These are phyloP conservation scores for Blastocystis sp. DNA, from an alignment of 352 stramenopile genomes.

Conservation along the genomic window DNA sequence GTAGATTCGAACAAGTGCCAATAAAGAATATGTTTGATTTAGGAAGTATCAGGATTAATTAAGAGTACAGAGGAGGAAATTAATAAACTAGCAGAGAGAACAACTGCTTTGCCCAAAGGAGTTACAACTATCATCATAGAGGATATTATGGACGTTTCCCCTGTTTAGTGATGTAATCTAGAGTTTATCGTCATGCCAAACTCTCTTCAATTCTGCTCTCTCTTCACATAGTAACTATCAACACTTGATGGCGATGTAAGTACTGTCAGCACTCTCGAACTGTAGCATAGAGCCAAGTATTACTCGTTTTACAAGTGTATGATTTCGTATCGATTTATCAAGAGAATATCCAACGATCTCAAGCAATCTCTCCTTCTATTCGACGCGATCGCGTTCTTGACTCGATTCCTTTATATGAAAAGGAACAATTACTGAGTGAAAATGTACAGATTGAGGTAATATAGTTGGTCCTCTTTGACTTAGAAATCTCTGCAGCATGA, in stretches of 20 bases:
- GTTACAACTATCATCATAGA: background rate
- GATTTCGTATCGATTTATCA: background rate
- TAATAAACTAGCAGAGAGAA: background rate
- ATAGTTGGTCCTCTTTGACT: background rate
- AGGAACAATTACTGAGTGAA: background rate
- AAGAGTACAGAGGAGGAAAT: background rate
- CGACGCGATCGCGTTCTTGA: background rate
- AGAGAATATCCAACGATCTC: background rate
- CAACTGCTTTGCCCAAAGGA: background rate
- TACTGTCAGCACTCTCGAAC: background rate
- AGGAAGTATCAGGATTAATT: slow-evolving; percentile 2
- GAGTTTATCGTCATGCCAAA: background rate
- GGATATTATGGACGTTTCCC: background rate
- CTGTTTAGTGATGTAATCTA: background rate
- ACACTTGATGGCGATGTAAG: background rate
- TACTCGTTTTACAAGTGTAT: background rate
- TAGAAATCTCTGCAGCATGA: slow-evolving; percentile 21
- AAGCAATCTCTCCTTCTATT: background rate
- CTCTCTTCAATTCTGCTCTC: background rate
- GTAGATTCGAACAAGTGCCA: background rate
- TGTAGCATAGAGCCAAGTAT: background rate
- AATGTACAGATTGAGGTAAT: slow-evolving; percentile 29
- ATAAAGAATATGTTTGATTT: background rate
- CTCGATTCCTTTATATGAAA: background rate
- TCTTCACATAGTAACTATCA: background rate